Percentiles rank a stretch among this genome's conserved stretches.
Conservation (phyloP, 176 grass and related monocot species). For the Phoenix roebelenii region DNA sequence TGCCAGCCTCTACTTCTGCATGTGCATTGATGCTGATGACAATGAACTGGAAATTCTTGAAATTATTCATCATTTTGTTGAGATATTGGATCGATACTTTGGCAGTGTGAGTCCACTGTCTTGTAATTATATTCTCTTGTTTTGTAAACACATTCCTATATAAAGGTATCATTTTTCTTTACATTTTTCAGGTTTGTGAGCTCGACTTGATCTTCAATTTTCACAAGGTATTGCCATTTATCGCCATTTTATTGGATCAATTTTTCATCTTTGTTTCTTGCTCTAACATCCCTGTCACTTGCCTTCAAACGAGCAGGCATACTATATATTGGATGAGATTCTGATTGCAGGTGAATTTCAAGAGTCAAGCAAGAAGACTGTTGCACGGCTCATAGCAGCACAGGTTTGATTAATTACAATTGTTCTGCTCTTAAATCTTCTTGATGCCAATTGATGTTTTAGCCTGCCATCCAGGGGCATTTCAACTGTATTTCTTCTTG, state of each 20-base stretch:
- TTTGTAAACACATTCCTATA: too few species aligned
- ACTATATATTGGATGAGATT: constrained; percentile 96
- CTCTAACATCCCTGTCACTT: too few species aligned
- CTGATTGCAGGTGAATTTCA: constrained; percentile 92
- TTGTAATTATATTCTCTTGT: constrained; percentile 3
- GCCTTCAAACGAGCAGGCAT: constrained; percentile 49
- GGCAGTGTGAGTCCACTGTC: constrained; percentile 65
- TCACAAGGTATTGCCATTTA: constrained; percentile 59
- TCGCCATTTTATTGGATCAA: not conserved
- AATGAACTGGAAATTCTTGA: constrained; percentile 96
- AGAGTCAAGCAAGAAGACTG: constrained; percentile 97
- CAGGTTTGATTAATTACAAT: constrained; percentile 36
- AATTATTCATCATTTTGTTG: constrained; percentile 97
- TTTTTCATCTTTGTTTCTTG: too few species aligned
- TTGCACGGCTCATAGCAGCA: constrained; percentile 81
- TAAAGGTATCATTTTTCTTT: constrained; percentile 1
- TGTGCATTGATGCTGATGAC: constrained; percentile 91
- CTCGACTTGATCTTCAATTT: constrained; percentile 99
- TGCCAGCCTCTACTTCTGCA: constrained; percentile 99
- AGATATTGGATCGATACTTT: constrained; percentile 96
- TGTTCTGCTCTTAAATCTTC: too few species aligned
- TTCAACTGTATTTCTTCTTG: too few species aligned
- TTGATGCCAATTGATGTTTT: too few species aligned
- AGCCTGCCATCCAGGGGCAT: too few species aligned
- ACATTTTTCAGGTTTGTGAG: constrained; percentile 69